Evolutionary conservation across 306 rosid species (phyloP), one percentile per base, ranked within the genome.

Genomic region (Gynostemma pentaphyllum): DNA sequence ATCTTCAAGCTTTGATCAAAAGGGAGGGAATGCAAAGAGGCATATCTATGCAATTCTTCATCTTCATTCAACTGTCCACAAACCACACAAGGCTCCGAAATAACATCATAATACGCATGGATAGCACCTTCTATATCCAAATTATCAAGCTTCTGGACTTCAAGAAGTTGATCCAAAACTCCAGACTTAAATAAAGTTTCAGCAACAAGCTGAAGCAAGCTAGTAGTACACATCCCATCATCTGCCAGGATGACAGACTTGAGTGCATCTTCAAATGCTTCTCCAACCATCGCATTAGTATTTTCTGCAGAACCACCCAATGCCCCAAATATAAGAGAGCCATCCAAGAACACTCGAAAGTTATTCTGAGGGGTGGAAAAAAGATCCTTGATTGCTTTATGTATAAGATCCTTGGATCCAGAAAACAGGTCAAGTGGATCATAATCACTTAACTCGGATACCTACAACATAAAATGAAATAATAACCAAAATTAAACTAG

Each of bases 111-210:
- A 75, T 84, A 86, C 29, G 94, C 99, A 74, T 81, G 99, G 54
- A 94, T 83, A 28, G 81, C 99, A 63, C 99, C 99, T 66, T 94
- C 97, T 49, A 94, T 82, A 81, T 94, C 97, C 80, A 83, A 71
- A 73, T 61, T 70, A 67, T 94, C 99, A 64, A 86, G 89, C 70
- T 84, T 86, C 79, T 94, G 97, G 74, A 85, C 82, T 72, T 82
- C 76, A 64, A 88, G 80, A 68, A 94, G 99, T 69, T 45, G 73
- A 75, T 83, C 83, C 76, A 86, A 76, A 48, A 80, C 82, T 50
- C 95, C 83, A 12, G 90, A 86, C 62, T 72, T 71, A 42, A 75
- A 72, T 66, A 83, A 72, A 16, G 83, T 81, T 70, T 84, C 88
- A n/a, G 94, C 64, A 67, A 88, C 78, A 69, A 94, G 87, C 77